phyloP scores from a whole-genome alignment of 2,329 filamentous ascomycete genomes.

The Claviceps maximensis region DNA sequence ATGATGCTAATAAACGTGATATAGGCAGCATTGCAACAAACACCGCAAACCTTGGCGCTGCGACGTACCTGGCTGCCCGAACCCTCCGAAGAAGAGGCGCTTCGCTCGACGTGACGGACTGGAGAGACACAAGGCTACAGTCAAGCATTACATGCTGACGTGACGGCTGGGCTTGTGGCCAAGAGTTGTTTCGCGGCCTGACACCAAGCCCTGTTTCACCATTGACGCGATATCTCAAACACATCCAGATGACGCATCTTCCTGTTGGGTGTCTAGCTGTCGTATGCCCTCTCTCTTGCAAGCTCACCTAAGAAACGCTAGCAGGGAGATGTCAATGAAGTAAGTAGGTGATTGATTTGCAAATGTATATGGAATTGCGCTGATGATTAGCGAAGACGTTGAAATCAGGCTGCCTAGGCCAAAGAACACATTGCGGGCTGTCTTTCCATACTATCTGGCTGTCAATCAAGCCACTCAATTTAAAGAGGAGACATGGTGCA shows the following conservation, averaged over 20 bases:
- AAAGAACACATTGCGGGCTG: not conserved
- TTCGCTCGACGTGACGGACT: slow-evolving; percentile 29
- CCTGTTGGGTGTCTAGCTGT: not conserved
- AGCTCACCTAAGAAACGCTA: not conserved
- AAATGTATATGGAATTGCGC: not conserved
- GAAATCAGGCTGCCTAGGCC: not conserved
- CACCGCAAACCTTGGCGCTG: slow-evolving; percentile 29
- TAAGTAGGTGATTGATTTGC: not conserved
- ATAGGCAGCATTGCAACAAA: slow-evolving; percentile 30
- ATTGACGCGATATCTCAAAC: not conserved
- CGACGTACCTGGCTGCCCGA: slow-evolving; percentile 25
- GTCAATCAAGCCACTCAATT: not conserved
- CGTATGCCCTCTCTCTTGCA: not conserved
- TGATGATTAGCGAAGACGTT: not conserved
- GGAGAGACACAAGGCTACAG: slow-evolving; percentile 27
- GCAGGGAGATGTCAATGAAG: not conserved
- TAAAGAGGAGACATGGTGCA: too few species aligned
- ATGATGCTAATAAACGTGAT: slow-evolving; percentile 3
- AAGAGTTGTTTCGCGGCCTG: not conserved
- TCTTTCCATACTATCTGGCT: not conserved
- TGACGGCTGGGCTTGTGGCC: slow-evolving; percentile 7
- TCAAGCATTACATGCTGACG: slow-evolving; percentile 22
- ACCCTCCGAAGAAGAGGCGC: slow-evolving; percentile 26
- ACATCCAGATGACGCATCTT: not conserved
- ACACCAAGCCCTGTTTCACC: not conserved